Conservation (phyloP, 768 basidiomycete genomes). For the Lactarius tabidus region DNA sequence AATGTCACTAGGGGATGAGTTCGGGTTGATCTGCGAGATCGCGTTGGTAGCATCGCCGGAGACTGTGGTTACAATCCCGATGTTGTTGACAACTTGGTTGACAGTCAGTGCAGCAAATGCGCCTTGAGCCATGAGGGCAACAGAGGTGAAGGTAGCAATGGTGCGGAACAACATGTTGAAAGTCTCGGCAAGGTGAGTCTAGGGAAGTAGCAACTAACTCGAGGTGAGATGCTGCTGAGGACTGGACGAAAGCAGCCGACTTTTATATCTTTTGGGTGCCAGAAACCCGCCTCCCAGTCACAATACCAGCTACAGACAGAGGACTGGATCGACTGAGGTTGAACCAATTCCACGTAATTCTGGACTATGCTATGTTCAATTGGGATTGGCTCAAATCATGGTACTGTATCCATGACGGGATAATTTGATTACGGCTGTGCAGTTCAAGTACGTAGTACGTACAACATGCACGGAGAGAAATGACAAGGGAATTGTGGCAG, state of each 20-base stretch:
- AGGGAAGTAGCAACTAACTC: background rate
- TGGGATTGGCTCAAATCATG: background rate
- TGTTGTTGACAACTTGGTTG: background rate
- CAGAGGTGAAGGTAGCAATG: background rate
- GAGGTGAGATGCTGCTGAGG: background rate
- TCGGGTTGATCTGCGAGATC: background rate
- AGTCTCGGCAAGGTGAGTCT: background rate
- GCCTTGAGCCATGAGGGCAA: background rate
- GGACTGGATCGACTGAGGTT: background rate
- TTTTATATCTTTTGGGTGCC: background rate
- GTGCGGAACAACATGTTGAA: background rate
- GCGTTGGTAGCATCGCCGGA: background rate
- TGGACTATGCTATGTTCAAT: background rate
- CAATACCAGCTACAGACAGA: background rate
- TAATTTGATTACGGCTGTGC: background rate
- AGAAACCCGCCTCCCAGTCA: background rate
- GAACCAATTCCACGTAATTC: background rate
- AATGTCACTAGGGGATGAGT: background rate
- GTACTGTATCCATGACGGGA: too few relatives aligned
- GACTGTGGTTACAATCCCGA: background rate
- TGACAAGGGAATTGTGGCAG: background rate
- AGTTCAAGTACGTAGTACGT: background rate
- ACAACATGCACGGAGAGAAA: background rate
- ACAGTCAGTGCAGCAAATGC: background rate
- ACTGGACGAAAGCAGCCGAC: background rate